These are phyloP conservation scores for Aureobasidium sp. DNA, from an alignment of 2,329 filamentous ascomycete genomes.

Conservation along the genomic window DNA sequence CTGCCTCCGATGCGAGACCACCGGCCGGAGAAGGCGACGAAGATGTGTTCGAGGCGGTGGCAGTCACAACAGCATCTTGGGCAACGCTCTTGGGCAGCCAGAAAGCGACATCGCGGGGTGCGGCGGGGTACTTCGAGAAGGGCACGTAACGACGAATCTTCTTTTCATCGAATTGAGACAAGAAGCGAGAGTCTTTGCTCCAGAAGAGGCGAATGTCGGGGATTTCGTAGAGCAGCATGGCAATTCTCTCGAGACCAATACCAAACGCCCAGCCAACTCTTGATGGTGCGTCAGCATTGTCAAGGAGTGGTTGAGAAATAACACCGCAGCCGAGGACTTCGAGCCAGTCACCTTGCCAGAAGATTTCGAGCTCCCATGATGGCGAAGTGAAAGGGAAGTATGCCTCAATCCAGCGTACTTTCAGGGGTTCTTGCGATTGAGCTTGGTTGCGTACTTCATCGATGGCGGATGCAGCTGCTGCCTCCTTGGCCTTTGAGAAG, in stretches of 20 bases:
- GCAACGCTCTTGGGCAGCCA: slow-evolving; percentile 53
- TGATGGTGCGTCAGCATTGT: slow-evolving; percentile 63
- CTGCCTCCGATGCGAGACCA: slow-evolving; percentile 27
- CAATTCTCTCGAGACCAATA: slow-evolving; percentile 88
- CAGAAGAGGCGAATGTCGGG: slow-evolving; percentile 96
- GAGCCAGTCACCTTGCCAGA: slow-evolving; percentile 90
- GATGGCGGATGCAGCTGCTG: slow-evolving; percentile 41
- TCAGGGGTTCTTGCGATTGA: slow-evolving; percentile 54
- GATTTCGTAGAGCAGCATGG: slow-evolving; percentile 95
- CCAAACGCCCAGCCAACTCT: slow-evolving; percentile 94
- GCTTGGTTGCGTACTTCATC: slow-evolving; percentile 26
- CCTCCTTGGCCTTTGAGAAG: slow-evolving; percentile 67
- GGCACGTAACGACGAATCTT: slow-evolving; percentile 61
- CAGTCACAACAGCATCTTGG: slow-evolving; percentile 20
- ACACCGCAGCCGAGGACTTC: slow-evolving; percentile 93
- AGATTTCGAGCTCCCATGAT: slow-evolving; percentile 92
- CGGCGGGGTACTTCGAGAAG: slow-evolving; percentile 86
- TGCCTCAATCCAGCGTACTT: slow-evolving; percentile 88
- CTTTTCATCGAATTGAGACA: slow-evolving; percentile 62
- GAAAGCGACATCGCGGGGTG: slow-evolving; percentile 88
- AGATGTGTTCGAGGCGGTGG: slow-evolving; percentile 22
- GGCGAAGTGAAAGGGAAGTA: slow-evolving; percentile 97
- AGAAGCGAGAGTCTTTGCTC: slow-evolving; percentile 76
- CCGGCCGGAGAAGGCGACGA: slow-evolving; percentile 26
- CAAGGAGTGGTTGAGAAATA: slow-evolving; percentile 71